phyloP scores from a whole-genome alignment of 805 yeast species.

The Schwanniomyces vanrijiae region DNA sequence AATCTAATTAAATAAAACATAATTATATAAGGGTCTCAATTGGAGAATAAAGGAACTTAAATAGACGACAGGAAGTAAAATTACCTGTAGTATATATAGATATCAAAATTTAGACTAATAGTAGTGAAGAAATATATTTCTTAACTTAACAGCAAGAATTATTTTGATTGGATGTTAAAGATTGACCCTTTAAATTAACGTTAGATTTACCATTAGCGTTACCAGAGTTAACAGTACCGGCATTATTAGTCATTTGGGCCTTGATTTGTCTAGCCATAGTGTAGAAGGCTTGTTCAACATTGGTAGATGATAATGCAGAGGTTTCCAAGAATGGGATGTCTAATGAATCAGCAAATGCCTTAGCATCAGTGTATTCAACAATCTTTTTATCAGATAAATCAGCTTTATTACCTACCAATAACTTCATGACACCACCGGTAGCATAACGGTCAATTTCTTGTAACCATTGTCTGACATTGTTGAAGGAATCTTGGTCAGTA shows the following conservation, averaged over 20 bases:
- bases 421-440: conserved; percentile 94
- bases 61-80: neutral
- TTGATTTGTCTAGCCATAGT: conserved; percentile 99
- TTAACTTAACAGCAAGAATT: conserved; percentile 37
- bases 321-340: conserved; percentile 96
- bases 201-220: conserved; percentile 52
- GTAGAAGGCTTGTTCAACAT: conserved; percentile 97
- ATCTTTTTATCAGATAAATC: conserved; percentile 92
- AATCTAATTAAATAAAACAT: neutral
- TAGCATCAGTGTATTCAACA: conserved; percentile 93
- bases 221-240: conserved; percentile 32
- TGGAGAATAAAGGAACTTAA: neutral
- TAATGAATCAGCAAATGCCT: conserved; percentile 94
- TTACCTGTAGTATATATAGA: neutral
- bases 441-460: conserved; percentile 99
- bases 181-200: conserved; percentile 74
- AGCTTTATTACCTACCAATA: conserved; percentile 94
- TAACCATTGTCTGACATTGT: conserved; percentile 96
- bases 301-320: conserved; percentile 90
- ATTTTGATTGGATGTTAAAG: conserved; percentile 41
- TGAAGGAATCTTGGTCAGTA: conserved; percentile 94
- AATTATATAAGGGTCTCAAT: neutral
- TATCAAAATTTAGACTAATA: neutral
- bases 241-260: conserved; percentile 82
- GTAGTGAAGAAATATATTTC: neutral